These are phyloP conservation scores for Leucaena leucocephala DNA, from an alignment of 306 rosid genomes.

Conservation along the genomic window DNA sequence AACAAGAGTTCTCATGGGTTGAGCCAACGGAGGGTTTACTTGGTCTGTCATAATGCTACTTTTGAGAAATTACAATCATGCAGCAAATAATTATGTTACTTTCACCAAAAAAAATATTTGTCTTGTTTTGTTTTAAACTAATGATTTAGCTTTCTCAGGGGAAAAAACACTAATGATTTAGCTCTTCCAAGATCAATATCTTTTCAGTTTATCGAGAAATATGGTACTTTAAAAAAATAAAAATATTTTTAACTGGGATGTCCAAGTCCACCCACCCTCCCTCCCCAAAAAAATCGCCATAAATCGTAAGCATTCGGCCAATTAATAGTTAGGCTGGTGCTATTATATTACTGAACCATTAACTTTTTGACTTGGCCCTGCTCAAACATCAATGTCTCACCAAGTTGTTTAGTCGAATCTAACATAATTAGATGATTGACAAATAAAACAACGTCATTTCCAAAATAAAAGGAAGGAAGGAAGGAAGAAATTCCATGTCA, in stretches of 20 bases:
- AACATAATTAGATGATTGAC: background rate
- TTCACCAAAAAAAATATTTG: too few species aligned
- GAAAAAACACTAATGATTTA: background rate
- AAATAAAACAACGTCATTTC: background rate
- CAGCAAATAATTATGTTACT: background rate
- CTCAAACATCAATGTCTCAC: background rate
- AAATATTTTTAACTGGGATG: background rate
- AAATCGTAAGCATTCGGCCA: too few species aligned
- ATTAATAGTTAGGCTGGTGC: background rate
- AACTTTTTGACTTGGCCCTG: background rate
- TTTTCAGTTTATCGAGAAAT: background rate
- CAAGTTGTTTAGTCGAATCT: background rate
- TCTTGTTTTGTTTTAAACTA: background rate
- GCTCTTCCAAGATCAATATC: background rate
- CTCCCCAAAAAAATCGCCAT: too few species aligned
- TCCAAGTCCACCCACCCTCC: too few species aligned
- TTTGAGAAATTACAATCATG: background rate
- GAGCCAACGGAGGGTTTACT: background rate
- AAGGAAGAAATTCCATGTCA: background rate
- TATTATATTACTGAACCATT: too few species aligned
- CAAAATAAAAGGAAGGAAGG: background rate
- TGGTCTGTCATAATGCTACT: background rate
- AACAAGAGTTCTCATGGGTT: background rate
- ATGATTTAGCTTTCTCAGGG: background rate
- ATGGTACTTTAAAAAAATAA: background rate